Evolutionary conservation across 2,329 filamentous ascomycete genomes (phyloP), one percentile per base, ranked within the genome.

Genomic region (Scytalidium sp.): DNA sequence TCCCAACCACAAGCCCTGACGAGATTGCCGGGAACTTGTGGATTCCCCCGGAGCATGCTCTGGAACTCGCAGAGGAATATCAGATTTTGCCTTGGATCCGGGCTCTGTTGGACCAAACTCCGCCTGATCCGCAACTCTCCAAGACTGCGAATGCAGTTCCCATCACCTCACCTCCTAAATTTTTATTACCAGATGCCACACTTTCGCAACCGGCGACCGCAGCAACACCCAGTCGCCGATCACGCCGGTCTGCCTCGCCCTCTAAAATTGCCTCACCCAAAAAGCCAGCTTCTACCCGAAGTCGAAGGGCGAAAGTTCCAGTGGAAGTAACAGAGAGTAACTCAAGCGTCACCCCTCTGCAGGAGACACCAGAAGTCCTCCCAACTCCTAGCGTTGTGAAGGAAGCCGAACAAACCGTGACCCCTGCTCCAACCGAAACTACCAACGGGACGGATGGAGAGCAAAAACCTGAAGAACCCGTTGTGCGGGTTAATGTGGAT

Each of bases 21-120:
- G 94, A 97, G 75, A 91, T 94, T 23, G 94, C 94, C 21, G 94
- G 94, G 42, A 99, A 97, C 68, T 84, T 99, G 46, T 99, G 94
- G 94, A 92, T 97, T 45, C 84, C 90, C 43, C 91, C 93, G 5
- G 78, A 86, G 57, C 72, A 83, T 82, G 94, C 94, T 29, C 79
- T 99, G 41, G 73, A 81, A 50, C 79, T 99, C 11, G 89, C 93
- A 46, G 84, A 88, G 42, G 92, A 97, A 69, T 99, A 97, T 68
- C 79, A 82, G 50, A 91, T 97, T 68, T 71, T 79, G 44, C 78
- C 87, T 41, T 99, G 94, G 94, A 90, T 99, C 59, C 83, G 83
- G 50, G 94, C 94, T n/a, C 79, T 99, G 17, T 80, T 99, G 45
- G 93, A 97, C 66, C 84, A 90, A n/a, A 75, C 86, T 55, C 86